These are phyloP conservation scores for Boletus patriciae DNA, from an alignment of 768 basidiomycete species.

Conservation along the genomic window DNA sequence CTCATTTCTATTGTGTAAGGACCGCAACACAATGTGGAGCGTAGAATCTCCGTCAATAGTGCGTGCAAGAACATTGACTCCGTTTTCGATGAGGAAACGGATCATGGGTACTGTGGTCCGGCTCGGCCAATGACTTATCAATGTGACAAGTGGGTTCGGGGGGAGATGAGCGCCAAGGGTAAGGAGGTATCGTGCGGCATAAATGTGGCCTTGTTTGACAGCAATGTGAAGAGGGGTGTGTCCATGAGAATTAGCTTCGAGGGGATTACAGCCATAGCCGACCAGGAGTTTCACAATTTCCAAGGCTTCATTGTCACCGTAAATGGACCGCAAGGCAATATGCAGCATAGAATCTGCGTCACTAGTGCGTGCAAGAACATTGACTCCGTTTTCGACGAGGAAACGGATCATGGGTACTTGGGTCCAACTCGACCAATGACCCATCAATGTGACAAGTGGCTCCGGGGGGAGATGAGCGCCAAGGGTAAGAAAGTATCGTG, in stretches of 20 bases:
- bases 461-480: not conserved
- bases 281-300: not conserved
- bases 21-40: not conserved
- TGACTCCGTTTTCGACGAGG: not conserved
- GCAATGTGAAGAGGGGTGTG: not conserved
- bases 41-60: not conserved
- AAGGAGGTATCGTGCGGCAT: not conserved
- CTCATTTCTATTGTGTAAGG: too few relatives aligned
- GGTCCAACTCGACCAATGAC: too few relatives aligned
- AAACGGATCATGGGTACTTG: not conserved
- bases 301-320: not conserved
- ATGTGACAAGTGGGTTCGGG: not conserved
- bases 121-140: not conserved
- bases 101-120: not conserved
- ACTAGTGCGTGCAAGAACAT: not conserved
- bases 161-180: not conserved
- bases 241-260: not conserved
- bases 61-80: not conserved
- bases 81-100: not conserved
- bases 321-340: not conserved
- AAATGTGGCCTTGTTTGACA: not conserved
- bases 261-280: not conserved
- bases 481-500: not conserved
- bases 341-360: not conserved
- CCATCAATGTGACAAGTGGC: too few relatives aligned